These are phyloP conservation scores for Crepidotus variabilis DNA, from an alignment of 768 basidiomycete species.

Conservation along the genomic window DNA sequence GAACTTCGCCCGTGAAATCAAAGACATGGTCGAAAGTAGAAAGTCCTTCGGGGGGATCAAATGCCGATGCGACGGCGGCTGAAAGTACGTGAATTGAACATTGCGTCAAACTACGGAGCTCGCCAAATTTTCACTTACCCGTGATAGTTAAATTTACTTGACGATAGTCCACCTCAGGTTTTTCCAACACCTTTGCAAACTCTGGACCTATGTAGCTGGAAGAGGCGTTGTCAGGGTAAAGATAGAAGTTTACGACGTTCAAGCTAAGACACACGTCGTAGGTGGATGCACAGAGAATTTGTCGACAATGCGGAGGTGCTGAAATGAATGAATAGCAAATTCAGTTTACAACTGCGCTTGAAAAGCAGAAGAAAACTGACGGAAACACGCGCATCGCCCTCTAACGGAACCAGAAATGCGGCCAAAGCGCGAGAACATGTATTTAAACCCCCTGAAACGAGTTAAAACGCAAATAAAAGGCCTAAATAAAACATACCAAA, in stretches of 20 bases:
- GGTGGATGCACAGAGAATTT: conserved; percentile 30
- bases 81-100: conserved; percentile 11
- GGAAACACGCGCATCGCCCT: conserved; percentile 68
- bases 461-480: conserved; percentile 7
- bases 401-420: conserved; percentile 58
- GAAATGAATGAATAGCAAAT: conserved; percentile 5
- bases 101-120: conserved; percentile 1
- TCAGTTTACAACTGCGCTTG: background rate
- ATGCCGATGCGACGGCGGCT: conserved; percentile 68
- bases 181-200: conserved; percentile 66
- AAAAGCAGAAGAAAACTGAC: conserved; percentile 36
- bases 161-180: conserved; percentile 71
- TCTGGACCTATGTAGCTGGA: conserved; percentile 73
- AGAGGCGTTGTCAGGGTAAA: conserved; percentile 1
- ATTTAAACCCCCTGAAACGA: conserved; percentile 68
- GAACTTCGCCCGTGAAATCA: conserved; percentile 80
- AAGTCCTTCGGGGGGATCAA: conserved; percentile 68
- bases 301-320: conserved; percentile 25
- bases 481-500: conserved; percentile 50
- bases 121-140: conserved; percentile 36
- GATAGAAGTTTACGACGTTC: conserved; percentile 2
- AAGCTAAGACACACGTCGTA: conserved; percentile 25
- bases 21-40: conserved; percentile 78
- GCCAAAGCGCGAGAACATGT: conserved; percentile 74
- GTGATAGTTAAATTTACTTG: conserved; percentile 79